Evolutionary conservation across 768 basidiomycete genomes (phyloP), one percentile per base, ranked within the genome.

Genomic region (Suillus clintonianus): DNA sequence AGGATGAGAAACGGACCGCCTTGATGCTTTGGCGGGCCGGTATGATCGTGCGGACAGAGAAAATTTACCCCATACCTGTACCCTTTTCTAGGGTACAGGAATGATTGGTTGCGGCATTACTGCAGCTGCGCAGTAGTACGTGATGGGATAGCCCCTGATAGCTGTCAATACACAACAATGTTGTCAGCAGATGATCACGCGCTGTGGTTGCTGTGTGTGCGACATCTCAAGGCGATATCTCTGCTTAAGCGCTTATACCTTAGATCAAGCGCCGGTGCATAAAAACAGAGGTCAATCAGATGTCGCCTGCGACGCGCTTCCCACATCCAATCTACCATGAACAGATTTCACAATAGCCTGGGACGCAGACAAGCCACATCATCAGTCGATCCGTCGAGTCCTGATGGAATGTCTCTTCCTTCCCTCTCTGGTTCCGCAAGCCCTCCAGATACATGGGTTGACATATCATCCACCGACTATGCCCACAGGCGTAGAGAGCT

Each of bases 401-500:
- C 34, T 24, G 9, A 56, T 17, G 67, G 56, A 11, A 32, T 3
- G 19, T 65, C 37, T 56, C 7, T 56, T 24, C 14, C 36, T 11
- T 30, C 17, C 5, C 9, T 11, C 11, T 19, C 53, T 24, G 15
- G 55, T 56, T 56, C 36, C 9, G 5, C 27, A 17, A 27, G 24
- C 24, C 39, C 56, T 57, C 56, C 56, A 7, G 39, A 41, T 3
- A 19, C 24, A 27, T 27, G 37, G 17, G 9, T 41, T 41, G 7
- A 70, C 54, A 65, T 80, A 61, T 66, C 77, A 13, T 70, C 74
- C 0, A 74, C 66, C 9, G 77, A 78, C 36, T 84, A 84, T 71
- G 81, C 81, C 0, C 72, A 71, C 10, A 76, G 63, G 43, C 77
- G 82, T 53, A 75, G 69, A 55, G 77, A 79, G 63, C 61, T 83